Evolutionary conservation across 1,284 basidiomycete species (phyloP), one percentile per base, ranked within the genome.

Genomic region (Exobasidium cylindrosporum): DNA sequence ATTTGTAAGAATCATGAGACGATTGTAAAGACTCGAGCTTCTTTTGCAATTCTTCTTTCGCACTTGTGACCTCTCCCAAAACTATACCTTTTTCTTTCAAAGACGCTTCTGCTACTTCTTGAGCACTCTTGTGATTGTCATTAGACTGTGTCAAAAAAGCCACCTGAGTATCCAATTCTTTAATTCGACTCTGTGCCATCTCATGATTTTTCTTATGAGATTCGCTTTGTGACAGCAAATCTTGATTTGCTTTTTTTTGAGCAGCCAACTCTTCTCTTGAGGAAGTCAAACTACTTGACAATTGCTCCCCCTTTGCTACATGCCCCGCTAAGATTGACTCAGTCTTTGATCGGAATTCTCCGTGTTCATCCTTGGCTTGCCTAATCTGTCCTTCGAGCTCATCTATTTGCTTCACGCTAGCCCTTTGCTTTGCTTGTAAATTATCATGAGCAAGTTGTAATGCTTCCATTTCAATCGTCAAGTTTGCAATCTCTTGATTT

Each of bases 31-130:
- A 7, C 7, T 40, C 35, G 31, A 49, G 35, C 30, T 61, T 21
- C 14, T 58, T 31, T 4, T 32, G 45, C 21, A 57, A 24, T 6
- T 40, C 35, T 10, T 40, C 35, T 17, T 40, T 40, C 10, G 17
- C 35, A 10, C 35, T 40, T 17, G 35, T 40, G 7, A 17, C 17
- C 35, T 40, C 35, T 10, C 17, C 35, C 10, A 40, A 17, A 7
- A 17, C n/a, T n/a, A n/a, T n/a, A n/a, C n/a, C n/a, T n/a, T n/a
- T n/a, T n/a, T n/a, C n/a, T n/a, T n/a, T n/a, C n/a, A n/a, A n/a
- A n/a, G n/a, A n/a, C n/a, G 47, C 47, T 13, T 24, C 47, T 50
- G n/a, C 26, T 50, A 21, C 47, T 28, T 50, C 47, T 24, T 14
- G 26, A 24, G 5, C 21, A 13, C 21, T 50, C 47, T 28, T 5